These are phyloP conservation scores for Cercophora samala DNA, from an alignment of 495 filamentous ascomycete genomes.

Conservation along the genomic window DNA sequence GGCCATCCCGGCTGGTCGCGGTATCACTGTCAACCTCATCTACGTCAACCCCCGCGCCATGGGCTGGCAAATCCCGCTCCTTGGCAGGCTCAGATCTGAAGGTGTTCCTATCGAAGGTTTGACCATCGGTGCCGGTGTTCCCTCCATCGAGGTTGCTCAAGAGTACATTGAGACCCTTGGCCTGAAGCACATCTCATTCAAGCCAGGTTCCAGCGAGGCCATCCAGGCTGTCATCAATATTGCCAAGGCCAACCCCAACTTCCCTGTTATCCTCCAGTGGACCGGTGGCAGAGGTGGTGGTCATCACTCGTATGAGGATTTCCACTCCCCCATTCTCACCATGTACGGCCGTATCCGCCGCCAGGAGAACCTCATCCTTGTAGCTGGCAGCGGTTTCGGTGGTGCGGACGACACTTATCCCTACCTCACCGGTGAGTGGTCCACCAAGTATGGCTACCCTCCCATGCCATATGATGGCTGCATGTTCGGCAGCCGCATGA, in stretches of 20 bases:
- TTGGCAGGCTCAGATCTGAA: slow-evolving; percentile 77
- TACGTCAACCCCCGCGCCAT: slow-evolving; percentile 96
- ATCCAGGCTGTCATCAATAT: slow-evolving; percentile 91
- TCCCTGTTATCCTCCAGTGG: slow-evolving; percentile 91
- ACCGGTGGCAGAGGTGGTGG: slow-evolving; percentile 91
- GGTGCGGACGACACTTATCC: slow-evolving; percentile 89
- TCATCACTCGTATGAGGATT: slow-evolving; percentile 93
- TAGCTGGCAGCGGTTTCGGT: slow-evolving; percentile 91
- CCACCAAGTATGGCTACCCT: slow-evolving; percentile 77
- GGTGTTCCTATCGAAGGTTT: slow-evolving; percentile 93
- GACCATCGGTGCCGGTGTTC: slow-evolving; percentile 91
- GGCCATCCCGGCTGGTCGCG: slow-evolving; percentile 81
- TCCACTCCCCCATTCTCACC: slow-evolving; percentile 87
- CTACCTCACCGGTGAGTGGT: slow-evolving; percentile 87
- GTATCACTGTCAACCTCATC: slow-evolving; percentile 91
- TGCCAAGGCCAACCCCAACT: slow-evolving; percentile 78
- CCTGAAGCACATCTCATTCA: slow-evolving; percentile 92
- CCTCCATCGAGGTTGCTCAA: slow-evolving; percentile 87
- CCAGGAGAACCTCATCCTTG: slow-evolving; percentile 78
- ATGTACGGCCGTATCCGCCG: slow-evolving; percentile 84
- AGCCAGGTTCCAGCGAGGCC: slow-evolving; percentile 84
- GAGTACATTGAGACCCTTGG: slow-evolving; percentile 94
- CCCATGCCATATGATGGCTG: slow-evolving; percentile 93
- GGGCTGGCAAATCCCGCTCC: slow-evolving; percentile 94
- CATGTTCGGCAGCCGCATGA: slow-evolving; percentile 86